Conservation (phyloP, 2,329 filamentous ascomycete species). For the Macrophomina tecta region DNA sequence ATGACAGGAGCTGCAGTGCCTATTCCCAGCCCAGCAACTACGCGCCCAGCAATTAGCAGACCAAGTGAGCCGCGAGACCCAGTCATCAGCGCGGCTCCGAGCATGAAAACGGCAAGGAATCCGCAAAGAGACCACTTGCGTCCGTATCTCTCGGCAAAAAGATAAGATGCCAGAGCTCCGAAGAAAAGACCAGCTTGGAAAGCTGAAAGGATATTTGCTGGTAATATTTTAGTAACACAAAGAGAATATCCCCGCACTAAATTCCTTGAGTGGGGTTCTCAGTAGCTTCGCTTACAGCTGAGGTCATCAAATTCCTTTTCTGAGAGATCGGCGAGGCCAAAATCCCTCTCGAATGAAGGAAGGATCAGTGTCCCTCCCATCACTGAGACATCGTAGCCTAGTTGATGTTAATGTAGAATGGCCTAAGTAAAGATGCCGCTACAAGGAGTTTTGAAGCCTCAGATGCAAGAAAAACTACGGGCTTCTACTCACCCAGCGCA, state of each 20-base stretch:
- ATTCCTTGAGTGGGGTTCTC: slow-evolving; percentile 1
- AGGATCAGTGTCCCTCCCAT: slow-evolving; percentile 50
- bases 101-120: slow-evolving; percentile 51
- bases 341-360: slow-evolving; percentile 46
- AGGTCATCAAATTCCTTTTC: slow-evolving; percentile 36
- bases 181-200: slow-evolving; percentile 41
- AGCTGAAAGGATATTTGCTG: not conserved
- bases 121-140: slow-evolving; percentile 57
- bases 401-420: not conserved
- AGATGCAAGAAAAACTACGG: not conserved
- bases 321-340: slow-evolving; percentile 40
- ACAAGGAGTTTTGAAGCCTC: not conserved
- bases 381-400: slow-evolving; percentile 41
- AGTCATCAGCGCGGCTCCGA: slow-evolving; percentile 50
- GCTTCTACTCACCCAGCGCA: slow-evolving; percentile 29
- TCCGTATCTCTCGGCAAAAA: slow-evolving; percentile 56
- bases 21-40: slow-evolving; percentile 47
- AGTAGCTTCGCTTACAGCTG: slow-evolving; percentile 39
- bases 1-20: slow-evolving; percentile 46
- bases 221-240: too few relatives aligned
- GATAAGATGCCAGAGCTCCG: slow-evolving; percentile 49
- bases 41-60: slow-evolving; percentile 46
- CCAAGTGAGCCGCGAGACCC: slow-evolving; percentile 43
- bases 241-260: too few relatives aligned
- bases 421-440: not conserved